A percentile compares a stretch with the other conserved stretches of the same genome.
Evolutionary conservation across 176 grass and related monocot species (phyloP).

Genomic region (Bonia amplexicaulis): DNA sequence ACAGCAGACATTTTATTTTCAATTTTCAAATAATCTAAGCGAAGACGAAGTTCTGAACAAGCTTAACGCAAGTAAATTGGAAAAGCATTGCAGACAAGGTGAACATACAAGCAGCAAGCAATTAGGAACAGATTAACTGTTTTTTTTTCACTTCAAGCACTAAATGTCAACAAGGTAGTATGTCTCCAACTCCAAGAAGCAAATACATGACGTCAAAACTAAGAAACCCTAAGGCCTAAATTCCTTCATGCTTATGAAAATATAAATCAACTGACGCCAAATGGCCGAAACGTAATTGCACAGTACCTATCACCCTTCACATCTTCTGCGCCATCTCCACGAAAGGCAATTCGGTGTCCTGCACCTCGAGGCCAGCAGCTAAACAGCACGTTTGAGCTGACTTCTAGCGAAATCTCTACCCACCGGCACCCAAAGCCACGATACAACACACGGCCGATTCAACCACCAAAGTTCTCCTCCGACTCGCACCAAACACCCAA

Average conservation of each 20-base stretch:
- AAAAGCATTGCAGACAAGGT: neutral
- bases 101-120: neutral
- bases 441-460: neutral
- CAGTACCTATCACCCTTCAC: neutral
- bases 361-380: neutral
- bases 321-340: neutral
- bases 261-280: neutral
- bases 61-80: neutral
- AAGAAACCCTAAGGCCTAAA: neutral
- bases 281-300: neutral
- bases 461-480: neutral
- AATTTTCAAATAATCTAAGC: neutral
- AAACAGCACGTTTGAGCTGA: slow-evolving; percentile 20
- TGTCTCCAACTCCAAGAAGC: neutral
- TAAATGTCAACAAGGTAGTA: neutral
- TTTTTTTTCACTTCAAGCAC: neutral
- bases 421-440: neutral
- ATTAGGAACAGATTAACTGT: neutral
- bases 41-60: neutral
- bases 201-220: neutral
- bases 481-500: neutral
- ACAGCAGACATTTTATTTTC: neutral
- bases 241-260: neutral
- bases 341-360: neutral
- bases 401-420: slow-evolving; percentile 14